phyloP scores from a whole-genome alignment of 805 yeast genomes.

The Ogataea kodamae region DNA sequence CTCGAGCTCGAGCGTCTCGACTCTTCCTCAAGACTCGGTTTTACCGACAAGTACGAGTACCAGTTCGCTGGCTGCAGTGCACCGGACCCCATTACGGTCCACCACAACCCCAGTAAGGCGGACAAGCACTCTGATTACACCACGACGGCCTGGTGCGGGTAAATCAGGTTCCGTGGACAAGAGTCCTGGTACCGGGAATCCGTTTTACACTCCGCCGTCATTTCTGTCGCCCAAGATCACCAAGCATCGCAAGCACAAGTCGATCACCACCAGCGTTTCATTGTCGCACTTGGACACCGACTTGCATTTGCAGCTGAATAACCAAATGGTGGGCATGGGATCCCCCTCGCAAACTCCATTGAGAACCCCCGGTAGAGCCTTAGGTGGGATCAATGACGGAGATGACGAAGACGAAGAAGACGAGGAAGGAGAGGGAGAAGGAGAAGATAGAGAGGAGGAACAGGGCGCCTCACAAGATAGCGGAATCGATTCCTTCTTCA shows the following conservation, averaged over 20 bases:
- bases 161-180: conserved; percentile 24
- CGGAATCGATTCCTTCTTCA: conserved; percentile 16
- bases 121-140: conserved; percentile 21
- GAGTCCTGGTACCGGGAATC: conserved; percentile 41
- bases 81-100: conserved; percentile 21
- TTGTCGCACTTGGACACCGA: conserved; percentile 33
- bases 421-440: conserved; percentile 16
- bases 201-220: conserved; percentile 46
- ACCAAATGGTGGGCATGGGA: conserved; percentile 18
- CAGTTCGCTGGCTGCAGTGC: conserved; percentile 19
- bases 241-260: conserved; percentile 32
- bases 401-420: conserved; percentile 17
- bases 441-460: conserved; percentile 12
- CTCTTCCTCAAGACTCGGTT: conserved; percentile 20
- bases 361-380: conserved; percentile 26
- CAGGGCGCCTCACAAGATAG: conserved; percentile 10
- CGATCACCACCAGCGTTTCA: conserved; percentile 31
- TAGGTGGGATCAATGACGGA: conserved; percentile 8
- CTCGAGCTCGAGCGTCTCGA: conserved; percentile 34
- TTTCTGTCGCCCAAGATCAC: conserved; percentile 41
- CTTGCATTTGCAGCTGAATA: conserved; percentile 25
- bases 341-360: conserved; percentile 30
- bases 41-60: conserved; percentile 19
- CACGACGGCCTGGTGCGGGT: conserved; percentile 18
- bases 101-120: conserved; percentile 23